Evolutionary conservation across 2,329 filamentous ascomycete genomes (phyloP).

Genomic region (Calycina herbarum): DNA sequence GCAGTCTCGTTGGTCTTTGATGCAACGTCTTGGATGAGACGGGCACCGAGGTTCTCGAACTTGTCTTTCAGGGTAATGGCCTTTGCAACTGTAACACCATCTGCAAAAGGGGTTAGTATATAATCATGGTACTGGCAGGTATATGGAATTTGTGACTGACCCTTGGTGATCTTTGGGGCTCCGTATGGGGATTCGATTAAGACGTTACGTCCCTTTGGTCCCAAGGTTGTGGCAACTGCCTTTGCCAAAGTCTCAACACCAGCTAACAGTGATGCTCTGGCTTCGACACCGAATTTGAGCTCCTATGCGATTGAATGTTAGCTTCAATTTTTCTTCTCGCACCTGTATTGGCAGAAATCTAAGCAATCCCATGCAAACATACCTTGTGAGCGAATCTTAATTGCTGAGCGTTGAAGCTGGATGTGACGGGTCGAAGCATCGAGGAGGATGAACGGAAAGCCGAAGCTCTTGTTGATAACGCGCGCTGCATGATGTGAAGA

Average conservation of each 20-base stretch:
- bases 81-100: conserved; percentile 87
- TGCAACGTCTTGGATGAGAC: conserved; percentile 94
- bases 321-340: conserved; percentile 8
- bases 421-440: conserved; percentile 58
- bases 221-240: conserved; percentile 93
- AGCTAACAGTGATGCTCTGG: conserved; percentile 79
- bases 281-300: conserved; percentile 97
- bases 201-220: conserved; percentile 97
- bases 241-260: conserved; percentile 97
- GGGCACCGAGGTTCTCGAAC: conserved; percentile 98
- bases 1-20: conserved; percentile 99
- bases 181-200: conserved; percentile 98
- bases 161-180: conserved; percentile 99
- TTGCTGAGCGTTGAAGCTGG: conserved; percentile 74
- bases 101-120: conserved; percentile 44
- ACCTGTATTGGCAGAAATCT: no score
- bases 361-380: conserved; percentile 36
- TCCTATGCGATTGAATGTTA: conserved; percentile 57
- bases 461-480: conserved; percentile 81
- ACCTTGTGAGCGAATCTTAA: conserved; percentile 98
- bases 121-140: background rate
- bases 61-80: conserved; percentile 95
- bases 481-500: conserved; percentile 82
- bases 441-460: conserved; percentile 64
- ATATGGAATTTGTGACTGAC: conserved; percentile 51